Evolutionary conservation across 345 rosid species (phyloP), one percentile per base, ranked within the genome.

Genomic region (Firmiana major): DNA sequence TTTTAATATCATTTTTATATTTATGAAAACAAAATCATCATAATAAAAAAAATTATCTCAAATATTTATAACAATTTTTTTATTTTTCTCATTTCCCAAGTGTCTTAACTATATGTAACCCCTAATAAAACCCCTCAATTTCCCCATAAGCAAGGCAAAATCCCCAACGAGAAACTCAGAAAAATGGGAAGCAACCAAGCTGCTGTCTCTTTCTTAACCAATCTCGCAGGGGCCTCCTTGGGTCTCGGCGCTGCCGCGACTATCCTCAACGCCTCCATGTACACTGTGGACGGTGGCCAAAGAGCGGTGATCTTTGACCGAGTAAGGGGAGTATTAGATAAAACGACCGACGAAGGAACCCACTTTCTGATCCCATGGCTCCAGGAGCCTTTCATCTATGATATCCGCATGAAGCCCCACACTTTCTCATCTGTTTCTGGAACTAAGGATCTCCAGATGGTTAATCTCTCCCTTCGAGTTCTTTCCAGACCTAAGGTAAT

Each of bases 401-500:
- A 67, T 45, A 67, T 67, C 34, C 72, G 72, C 42, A 92, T 97
- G 21, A 84, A 89, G 38, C 98, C 99, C 3, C 98, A 97, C 84
- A 92, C 97, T 4, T 97, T 97, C 91, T 92, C 99, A n/a, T 91
- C 98, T 42, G 63, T 91, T 58, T 97, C 98, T 8, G 99, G 99
- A 12, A 94, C 99, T 10, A 97, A 97, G 81, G 99, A 97, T 89
- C 96, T 95, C 15, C 99, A 95, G 90, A 95, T 93, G 99, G 99
- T 93, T 51, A 93, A 93, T 76, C 98, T 97, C 73, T 92, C 97
- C 19, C 99, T 97, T 70, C 98, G 98, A 75, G 92, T 97, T 24
- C 98, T 97, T 81, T 91, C 99, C 42, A 97, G 92, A 16, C 99
- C 97, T 1, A 90, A 95, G 93, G 97, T 91, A 78, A 45, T 22